Evolutionary conservation across 2,329 filamentous ascomycete genomes (phyloP), one percentile per base, ranked within the genome.

Genomic region (Paracoccidioides lutzii): DNA sequence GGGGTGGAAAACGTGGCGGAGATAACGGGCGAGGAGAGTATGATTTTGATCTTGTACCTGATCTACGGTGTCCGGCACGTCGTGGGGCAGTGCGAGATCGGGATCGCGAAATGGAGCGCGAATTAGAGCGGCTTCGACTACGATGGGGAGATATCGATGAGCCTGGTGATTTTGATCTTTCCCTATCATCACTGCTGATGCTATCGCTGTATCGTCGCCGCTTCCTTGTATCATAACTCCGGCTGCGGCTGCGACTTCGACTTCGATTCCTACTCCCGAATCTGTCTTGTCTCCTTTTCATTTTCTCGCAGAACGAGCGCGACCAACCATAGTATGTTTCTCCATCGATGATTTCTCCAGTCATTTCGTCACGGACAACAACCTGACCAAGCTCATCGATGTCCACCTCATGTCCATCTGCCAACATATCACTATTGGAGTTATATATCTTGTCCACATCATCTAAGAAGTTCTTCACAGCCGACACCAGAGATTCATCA

Each of bases 291-390:
- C 61, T 66, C 51, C 69, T 63, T 58, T 67, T 88, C 85, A 93
- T 93, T 65, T 85, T 87, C 61, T 88, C 77, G 66, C 88, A 94
- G 62, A 95, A 93, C 0, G 76, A 75, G 42, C 81, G 79, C 4
- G 88, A 91, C 90, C 90, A 95, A 58, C 89, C 90, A 66, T 94
- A 94, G 68, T 94, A 94, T 0, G 86, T 88, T 59, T 88, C 83
- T 1, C 83, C 84, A 5, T 78, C 76, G 5, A 83, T 67, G 1
- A 84, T 71, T 2, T 85, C 81, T 0, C 83, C 83, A 0, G 81
- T 85, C n/a, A 81, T 72, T 61, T 84, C 81, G 62, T 89, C 82
- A 2, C 81, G 68, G 15, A 83, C 72, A 53, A 88, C 74, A 14
- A 78, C 72, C 66, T 93, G 85, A 9, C 88, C 89, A 57, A 93